Base-by-base conservation (phyloP, 805 yeast species). In the Cyberlindnera suaveolens region DNA sequence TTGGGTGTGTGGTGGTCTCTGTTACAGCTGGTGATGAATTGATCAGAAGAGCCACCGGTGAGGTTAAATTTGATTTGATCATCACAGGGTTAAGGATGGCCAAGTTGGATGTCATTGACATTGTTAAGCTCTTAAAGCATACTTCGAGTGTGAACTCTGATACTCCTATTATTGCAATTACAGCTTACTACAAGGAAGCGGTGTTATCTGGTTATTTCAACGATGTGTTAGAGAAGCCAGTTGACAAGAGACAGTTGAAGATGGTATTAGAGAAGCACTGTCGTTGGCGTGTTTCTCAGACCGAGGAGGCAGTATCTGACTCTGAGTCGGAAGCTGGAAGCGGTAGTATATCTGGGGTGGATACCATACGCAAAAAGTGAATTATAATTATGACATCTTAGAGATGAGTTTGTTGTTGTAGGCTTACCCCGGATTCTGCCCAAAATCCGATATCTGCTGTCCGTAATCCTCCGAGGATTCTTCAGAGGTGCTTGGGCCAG, bases 21-120 rank as follows among this genome's bases (percentile, higher is more conserved):
- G 84, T 86, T 6, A 68, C 80, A 0, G 80, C 80, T 45, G 96
- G 95, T 1, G 91, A 88, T 47, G 96, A 89, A 47, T 69, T 89
- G 46, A 75, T 89, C 13, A 72, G 93, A 46, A 67, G 93, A 43
- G 87, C 88, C 6, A 84, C 95, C 0, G 85, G 95, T 31, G 82
- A 81, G 41, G 85, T 87, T 16, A 82, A 79, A 57, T 91, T 88
- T 66, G 97, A 90, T 63, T 51, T 89, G 34, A 87, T 90, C 26
- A 70, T 90, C 46, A 80, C 93, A 0, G 93, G 91, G 3, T 68
- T 84, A 42, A 77, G 77, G 50, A 66, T 85, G 18, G 77, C 85
- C 14, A 81, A 80, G 46, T 67, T 84, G 26, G 85, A 78, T 48
- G 83, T 86, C 1, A 64, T 78, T 6, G 96, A 89, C 65, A 81